Evolutionary conservation across 2,329 filamentous ascomycete genomes (phyloP).

Genomic region (Phialophora chinensis): DNA sequence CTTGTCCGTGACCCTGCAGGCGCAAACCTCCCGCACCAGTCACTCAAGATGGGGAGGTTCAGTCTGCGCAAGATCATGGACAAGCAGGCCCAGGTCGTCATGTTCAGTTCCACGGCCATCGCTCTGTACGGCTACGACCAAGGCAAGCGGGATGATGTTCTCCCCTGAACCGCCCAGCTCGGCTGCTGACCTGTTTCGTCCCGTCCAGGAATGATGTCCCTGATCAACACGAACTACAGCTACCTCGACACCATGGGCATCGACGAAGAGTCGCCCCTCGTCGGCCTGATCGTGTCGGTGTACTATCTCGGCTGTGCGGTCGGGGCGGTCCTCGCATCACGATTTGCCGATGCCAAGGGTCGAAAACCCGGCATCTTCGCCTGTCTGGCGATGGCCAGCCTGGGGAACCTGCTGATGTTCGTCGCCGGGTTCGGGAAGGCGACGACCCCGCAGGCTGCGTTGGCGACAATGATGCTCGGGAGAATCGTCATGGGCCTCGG

Average conservation of each 20-base stretch:
- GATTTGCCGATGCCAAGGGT: conserved; percentile 60
- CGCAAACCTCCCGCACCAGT: neutral
- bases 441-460: conserved; percentile 42
- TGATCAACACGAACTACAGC: conserved; percentile 61
- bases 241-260: conserved; percentile 67
- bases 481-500: conserved; percentile 59
- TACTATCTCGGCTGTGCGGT: conserved; percentile 68
- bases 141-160: conserved; percentile 30
- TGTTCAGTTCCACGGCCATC: conserved; percentile 61
- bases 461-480: conserved; percentile 58
- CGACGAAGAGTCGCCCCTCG: conserved; percentile 55
- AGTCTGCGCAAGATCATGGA: conserved; percentile 31
- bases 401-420: conserved; percentile 68
- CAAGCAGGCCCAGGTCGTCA: conserved; percentile 57
- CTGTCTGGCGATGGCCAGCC: conserved; percentile 59
- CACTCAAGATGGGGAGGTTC: conserved; percentile 26
- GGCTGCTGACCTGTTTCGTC: neutral
- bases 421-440: conserved; percentile 57
- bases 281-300: conserved; percentile 65
- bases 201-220: conserved; percentile 56
- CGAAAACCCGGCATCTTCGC: conserved; percentile 62
- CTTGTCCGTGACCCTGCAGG: neutral
- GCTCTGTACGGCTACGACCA: conserved; percentile 60
- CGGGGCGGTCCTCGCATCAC: conserved; percentile 64
- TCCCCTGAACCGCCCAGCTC: neutral